Conservation (phyloP, 192 early-diverging fungal genomes). For the Martensiomyces pterosporus region DNA sequence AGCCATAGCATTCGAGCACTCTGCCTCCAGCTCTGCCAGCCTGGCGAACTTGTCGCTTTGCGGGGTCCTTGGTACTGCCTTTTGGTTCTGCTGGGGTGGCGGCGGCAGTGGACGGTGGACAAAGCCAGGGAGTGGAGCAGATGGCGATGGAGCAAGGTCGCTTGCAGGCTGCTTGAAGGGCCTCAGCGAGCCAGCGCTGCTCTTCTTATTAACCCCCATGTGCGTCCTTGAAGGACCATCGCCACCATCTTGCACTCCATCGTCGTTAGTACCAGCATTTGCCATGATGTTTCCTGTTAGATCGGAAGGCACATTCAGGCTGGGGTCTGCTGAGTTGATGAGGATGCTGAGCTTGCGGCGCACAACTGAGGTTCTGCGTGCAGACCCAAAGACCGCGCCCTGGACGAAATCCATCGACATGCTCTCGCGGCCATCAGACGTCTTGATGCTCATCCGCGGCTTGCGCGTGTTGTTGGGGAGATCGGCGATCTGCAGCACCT, state of each 20-base stretch:
- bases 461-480: background rate
- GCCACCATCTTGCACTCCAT: conserved; percentile 4
- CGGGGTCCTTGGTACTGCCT: no score
- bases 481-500: background rate
- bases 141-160: no score
- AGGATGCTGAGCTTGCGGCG: conserved; percentile 33
- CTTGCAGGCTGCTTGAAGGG: conserved; percentile 1
- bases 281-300: no score
- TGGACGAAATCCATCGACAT: conserved; percentile 48
- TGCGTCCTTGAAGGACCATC: background rate
- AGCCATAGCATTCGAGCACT: no score
- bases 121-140: conserved; percentile 35
- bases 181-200: conserved; percentile 2
- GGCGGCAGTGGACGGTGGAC: conserved; percentile 37
- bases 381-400: conserved; percentile 49
- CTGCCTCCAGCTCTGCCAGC: no score
- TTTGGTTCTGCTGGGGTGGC: no score
- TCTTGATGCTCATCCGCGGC: conserved; percentile 30
- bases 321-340: no score
- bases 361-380: conserved; percentile 34
- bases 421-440: conserved; percentile 42
- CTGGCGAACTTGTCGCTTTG: no score
- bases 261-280: no score
- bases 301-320: no score
- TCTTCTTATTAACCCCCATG: conserved; percentile 6